Evolutionary conservation across 257 asterid species (phyloP).

Genomic region (Paulownia fortunei): DNA sequence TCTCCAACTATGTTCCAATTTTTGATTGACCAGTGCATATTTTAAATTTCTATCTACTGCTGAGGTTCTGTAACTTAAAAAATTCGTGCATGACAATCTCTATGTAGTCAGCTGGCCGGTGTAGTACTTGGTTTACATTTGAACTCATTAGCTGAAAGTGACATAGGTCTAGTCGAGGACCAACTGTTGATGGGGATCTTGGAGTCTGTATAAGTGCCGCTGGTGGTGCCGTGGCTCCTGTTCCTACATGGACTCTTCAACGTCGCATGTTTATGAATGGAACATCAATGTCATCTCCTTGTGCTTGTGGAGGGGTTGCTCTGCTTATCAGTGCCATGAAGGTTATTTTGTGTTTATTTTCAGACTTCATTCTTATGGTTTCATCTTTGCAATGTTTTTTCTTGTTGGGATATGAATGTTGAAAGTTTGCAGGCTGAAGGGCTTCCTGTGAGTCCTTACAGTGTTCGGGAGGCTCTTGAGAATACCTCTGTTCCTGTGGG

Average conservation of each 20-base stretch:
- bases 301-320: slow-evolving; percentile 98
- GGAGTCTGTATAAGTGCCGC: slow-evolving; percentile 97
- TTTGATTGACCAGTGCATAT: background rate
- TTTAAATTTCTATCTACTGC: slow-evolving; percentile 16
- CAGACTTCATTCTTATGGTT: slow-evolving; percentile 15
- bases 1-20: slow-evolving; percentile 24
- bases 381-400: slow-evolving; percentile 19
- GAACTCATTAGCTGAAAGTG: slow-evolving; percentile 40
- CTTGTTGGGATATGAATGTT: slow-evolving; percentile 36
- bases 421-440: slow-evolving; percentile 79
- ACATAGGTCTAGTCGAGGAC: slow-evolving; percentile 99
- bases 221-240: slow-evolving; percentile 99
- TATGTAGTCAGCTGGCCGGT: slow-evolving; percentile 14
- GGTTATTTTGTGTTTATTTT: slow-evolving; percentile 50
- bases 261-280: slow-evolving; percentile 98
- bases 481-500: slow-evolving; percentile 86
- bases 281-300: slow-evolving; percentile 98
- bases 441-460: slow-evolving; percentile 84
- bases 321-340: slow-evolving; percentile 96
- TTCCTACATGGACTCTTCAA: slow-evolving; percentile 99
- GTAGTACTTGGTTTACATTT: slow-evolving; percentile 26
- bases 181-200: slow-evolving; percentile 94
- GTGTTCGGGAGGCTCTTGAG: slow-evolving; percentile 91
- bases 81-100: slow-evolving; percentile 13
- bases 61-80: background rate